phyloP scores from a whole-genome alignment of 2,329 filamentous ascomycete genomes.

The Bipolaris victoriae region DNA sequence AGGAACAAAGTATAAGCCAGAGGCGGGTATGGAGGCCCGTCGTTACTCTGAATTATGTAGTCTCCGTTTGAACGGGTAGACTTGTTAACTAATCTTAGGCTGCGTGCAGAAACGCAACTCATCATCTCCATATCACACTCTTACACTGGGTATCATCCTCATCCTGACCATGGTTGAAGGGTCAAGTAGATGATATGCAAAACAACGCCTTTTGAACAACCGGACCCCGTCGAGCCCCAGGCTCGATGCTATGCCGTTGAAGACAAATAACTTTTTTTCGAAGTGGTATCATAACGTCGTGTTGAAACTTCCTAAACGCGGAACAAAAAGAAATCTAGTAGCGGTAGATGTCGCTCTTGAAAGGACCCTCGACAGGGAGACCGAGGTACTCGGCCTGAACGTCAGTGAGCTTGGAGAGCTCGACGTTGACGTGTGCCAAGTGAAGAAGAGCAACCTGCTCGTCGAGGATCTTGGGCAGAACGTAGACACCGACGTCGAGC shows the following conservation, averaged over 20 bases:
- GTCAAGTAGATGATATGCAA: conserved; percentile 46
- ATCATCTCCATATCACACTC: conserved; percentile 29
- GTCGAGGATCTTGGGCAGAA: conserved; percentile 97
- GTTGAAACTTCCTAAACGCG: conserved; percentile 54
- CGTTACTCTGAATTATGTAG: conserved; percentile 27
- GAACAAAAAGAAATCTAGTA: conserved; percentile 48
- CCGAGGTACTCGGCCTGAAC: conserved; percentile 96
- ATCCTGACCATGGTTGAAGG: conserved; percentile 48
- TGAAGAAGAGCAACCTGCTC: conserved; percentile 98
- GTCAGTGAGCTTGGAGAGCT: conserved; percentile 83
- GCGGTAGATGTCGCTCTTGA: conserved; percentile 88
- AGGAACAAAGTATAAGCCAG: neutral
- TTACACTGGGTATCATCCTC: conserved; percentile 42
- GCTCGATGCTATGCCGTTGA: conserved; percentile 64
- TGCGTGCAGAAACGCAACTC: conserved; percentile 26
- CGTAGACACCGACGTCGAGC: conserved; percentile 91
- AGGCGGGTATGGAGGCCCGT: conserved; percentile 21
- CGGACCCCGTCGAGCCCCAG: conserved; percentile 38
- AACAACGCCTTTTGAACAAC: conserved; percentile 46
- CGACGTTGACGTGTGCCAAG: conserved; percentile 89
- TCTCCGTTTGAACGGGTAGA: conserved; percentile 20
- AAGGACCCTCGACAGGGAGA: conserved; percentile 84
- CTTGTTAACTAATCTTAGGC: conserved; percentile 31
- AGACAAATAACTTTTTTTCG: conserved; percentile 60
- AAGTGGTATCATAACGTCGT: conserved; percentile 64